These are phyloP conservation scores for Apostasia ramifera DNA, from an alignment of 106 monocot species.

Conservation along the genomic window DNA sequence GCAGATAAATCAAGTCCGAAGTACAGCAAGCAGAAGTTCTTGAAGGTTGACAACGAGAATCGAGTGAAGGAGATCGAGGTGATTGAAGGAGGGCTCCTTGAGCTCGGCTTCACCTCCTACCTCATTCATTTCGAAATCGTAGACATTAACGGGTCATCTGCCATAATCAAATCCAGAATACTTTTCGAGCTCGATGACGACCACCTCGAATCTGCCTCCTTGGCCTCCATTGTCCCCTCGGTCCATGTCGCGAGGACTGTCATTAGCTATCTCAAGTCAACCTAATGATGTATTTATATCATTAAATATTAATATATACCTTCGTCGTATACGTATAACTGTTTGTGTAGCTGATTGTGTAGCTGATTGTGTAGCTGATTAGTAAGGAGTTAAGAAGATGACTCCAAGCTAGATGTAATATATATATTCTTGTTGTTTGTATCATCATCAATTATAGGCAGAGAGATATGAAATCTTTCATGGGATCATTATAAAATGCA, in stretches of 20 bases:
- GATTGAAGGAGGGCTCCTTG: slow-evolving; percentile 15
- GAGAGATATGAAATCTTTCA: no score
- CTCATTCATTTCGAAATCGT: slow-evolving; percentile 13
- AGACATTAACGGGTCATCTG: not conserved
- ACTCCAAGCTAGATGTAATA: no score
- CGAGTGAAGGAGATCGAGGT: slow-evolving; percentile 9
- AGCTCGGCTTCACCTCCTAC: slow-evolving; percentile 13
- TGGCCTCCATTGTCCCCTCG: not conserved
- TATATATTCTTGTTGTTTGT: no score
- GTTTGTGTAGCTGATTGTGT: no score
- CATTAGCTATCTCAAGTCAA: no score
- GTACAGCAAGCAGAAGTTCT: slow-evolving; percentile 22
- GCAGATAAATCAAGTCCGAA: slow-evolving; percentile 6
- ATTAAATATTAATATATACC: no score
- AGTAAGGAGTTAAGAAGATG: no score
- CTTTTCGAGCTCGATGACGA: slow-evolving; percentile 17
- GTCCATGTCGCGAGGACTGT: not conserved
- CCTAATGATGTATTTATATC: no score
- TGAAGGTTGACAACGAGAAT: slow-evolving; percentile 18
- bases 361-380: no score
- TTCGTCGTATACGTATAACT: no score
- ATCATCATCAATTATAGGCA: no score
- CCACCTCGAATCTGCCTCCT: not conserved
- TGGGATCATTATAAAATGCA: no score
- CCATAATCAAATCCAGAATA: slow-evolving; percentile 9